Conservation (phyloP, 768 basidiomycete genomes). For the Jaapia argillacea region DNA sequence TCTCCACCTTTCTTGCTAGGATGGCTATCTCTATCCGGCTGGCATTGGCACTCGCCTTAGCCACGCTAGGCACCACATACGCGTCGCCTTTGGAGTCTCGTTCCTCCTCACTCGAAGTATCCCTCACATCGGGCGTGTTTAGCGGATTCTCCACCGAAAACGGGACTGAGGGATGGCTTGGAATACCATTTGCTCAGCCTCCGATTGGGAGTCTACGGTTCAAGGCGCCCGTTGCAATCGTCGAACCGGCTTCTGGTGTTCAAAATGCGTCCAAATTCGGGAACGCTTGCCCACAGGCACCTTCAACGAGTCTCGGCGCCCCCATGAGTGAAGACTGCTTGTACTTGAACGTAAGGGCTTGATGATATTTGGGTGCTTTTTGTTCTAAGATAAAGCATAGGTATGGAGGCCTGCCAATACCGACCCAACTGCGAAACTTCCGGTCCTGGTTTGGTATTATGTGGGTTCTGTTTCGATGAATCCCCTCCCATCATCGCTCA, state of each 20-base stretch:
- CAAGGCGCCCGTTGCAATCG: conserved; percentile 38
- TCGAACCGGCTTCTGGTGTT: conserved; percentile 17
- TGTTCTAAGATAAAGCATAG: too few relatives aligned
- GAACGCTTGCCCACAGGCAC: conserved; percentile 44
- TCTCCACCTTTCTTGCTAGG: too few relatives aligned
- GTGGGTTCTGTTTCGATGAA: conserved; percentile 11
- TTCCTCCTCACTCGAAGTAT: too few relatives aligned
- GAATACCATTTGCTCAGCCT: conserved; percentile 49
- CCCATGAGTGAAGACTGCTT: conserved; percentile 43
- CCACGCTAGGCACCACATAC: too few relatives aligned
- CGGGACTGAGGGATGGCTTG: conserved; percentile 46
- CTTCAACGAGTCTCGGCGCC: conserved; percentile 26
- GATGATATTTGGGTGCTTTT: too few relatives aligned
- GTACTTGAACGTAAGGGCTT: conserved; percentile 39
- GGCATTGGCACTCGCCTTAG: too few relatives aligned
- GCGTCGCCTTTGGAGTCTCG: too few relatives aligned
- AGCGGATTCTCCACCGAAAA: conserved; percentile 31
- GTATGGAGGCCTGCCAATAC: conserved; percentile 20
- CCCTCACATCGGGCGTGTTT: conserved; percentile 30
- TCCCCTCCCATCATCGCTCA: conserved; percentile 4
- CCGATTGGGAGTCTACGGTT: conserved; percentile 49
- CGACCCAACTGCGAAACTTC: conserved; percentile 13
- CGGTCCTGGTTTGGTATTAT: conserved; percentile 25
- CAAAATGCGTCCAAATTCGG: conserved; percentile 39
- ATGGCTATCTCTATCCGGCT: too few relatives aligned